Base-by-base conservation (phyloP, 768 basidiomycete species). In the Leccinellum albellum region DNA sequence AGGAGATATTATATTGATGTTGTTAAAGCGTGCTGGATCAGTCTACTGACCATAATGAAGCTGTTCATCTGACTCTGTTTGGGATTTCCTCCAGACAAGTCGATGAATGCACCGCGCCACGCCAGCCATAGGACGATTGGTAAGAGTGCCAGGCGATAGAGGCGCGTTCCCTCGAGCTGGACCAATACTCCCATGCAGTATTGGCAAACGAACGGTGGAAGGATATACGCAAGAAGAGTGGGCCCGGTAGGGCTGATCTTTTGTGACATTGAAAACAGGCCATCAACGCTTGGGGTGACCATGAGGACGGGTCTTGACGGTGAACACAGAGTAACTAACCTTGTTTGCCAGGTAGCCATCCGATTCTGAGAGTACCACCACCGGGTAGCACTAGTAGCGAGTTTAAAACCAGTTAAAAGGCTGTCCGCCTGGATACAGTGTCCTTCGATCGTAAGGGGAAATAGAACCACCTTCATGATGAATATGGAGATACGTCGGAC, bases 121-220 rank as follows among this genome's bases (percentile, higher is more conserved):
- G 78, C 68, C 0, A 70, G 58, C 72, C 75, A 79, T 12, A 82
- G 52, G 5, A 77, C 71, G 42, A 82, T 53, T 3, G 83, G 82
- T 4, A 85, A 68, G 9, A 85, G 53, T 3, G 79, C 79, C 49
- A 83, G 55, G 21, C 84, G 80, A 54, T 79, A 65, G 4, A 66
- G 56, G 2, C 50, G 56, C 4, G 58, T 77, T 66, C 14, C 82
- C 79, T 53, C 73, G 66, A 78, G 67, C 32, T 82, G 72, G 14
- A 84, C 81, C 35, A 86, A 75, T 21, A 82, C 69, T 10, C 81
- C 83, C 49, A 80, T 79, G 29, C 68, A 60, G 71, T 80, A 82
- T 64, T 83, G 83, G 56, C 71, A 72, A 10, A 78, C 56, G 0
- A 83, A 47, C 9, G 78, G 72, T 5, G 79, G 82, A 8, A 79